Conservation (phyloP, 2,329 filamentous ascomycete genomes). For the Exophiala bonariae region DNA sequence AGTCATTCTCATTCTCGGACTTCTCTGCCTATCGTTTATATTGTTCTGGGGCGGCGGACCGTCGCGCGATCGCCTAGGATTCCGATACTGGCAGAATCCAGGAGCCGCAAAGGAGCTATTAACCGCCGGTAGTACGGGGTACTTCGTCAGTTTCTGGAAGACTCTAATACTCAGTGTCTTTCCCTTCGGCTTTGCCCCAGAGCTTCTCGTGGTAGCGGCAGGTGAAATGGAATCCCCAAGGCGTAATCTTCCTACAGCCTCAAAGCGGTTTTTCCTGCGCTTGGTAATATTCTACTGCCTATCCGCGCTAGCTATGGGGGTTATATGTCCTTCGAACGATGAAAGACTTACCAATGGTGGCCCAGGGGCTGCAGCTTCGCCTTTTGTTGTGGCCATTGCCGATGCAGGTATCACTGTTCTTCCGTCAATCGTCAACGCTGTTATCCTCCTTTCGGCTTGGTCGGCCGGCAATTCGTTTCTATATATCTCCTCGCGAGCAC, state of each 20-base stretch:
- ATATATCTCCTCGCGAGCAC: constrained; percentile 33
- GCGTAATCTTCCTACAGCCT: constrained; percentile 59
- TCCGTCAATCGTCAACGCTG: constrained; percentile 39
- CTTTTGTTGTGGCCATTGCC: constrained; percentile 52
- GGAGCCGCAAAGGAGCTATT: constrained; percentile 63
- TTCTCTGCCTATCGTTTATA: constrained; percentile 55
- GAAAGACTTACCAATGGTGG: constrained; percentile 26
- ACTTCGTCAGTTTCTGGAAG: constrained; percentile 40
- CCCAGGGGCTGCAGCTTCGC: constrained; percentile 41
- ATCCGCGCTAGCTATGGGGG: constrained; percentile 32
- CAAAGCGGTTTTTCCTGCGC: constrained; percentile 43
- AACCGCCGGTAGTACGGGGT: constrained; percentile 44
- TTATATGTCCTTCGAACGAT: constrained; percentile 37
- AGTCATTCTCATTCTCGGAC: constrained; percentile 52
- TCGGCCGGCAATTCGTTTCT: constrained; percentile 42
- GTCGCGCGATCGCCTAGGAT: constrained; percentile 57
- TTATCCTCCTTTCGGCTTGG: constrained; percentile 40
- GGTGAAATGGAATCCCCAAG: constrained; percentile 60
- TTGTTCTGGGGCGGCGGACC: constrained; percentile 59
- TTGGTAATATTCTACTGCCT: constrained; percentile 41
- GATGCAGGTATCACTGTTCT: constrained; percentile 35
- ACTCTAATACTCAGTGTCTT: background rate
- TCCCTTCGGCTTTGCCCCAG: too few relatives aligned
- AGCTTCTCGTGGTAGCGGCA: constrained; percentile 54
- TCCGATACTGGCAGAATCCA: constrained; percentile 65